phyloP scores from a whole-genome alignment of 2,329 filamentous ascomycete genomes.

The Aphanoascus verrucosus region DNA sequence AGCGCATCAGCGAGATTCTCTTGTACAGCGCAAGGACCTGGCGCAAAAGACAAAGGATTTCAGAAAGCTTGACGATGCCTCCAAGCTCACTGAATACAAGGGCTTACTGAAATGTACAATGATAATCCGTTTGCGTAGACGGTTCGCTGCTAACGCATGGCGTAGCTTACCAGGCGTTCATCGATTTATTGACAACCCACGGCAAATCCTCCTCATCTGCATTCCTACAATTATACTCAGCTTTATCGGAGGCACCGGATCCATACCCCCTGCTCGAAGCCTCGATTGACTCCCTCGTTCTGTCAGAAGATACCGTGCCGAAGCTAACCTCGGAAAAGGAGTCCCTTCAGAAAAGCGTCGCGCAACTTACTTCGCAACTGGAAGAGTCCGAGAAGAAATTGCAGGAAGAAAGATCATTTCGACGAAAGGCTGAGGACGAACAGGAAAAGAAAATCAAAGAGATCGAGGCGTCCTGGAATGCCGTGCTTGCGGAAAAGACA shows the following conservation, averaged over 20 bases:
- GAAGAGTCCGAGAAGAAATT: constrained; percentile 72
- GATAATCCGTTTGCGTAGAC: background rate
- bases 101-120: constrained; percentile 65
- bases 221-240: constrained; percentile 86
- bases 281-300: constrained; percentile 83
- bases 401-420: constrained; percentile 62
- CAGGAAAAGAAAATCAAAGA: constrained; percentile 76
- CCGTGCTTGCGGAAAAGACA: constrained; percentile 82
- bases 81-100: constrained; percentile 82
- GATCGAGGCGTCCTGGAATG: constrained; percentile 79
- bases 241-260: constrained; percentile 88
- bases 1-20: constrained; percentile 83
- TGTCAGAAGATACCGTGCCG: constrained; percentile 84
- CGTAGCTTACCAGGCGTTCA: constrained; percentile 88
- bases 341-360: constrained; percentile 68
- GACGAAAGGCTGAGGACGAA: constrained; percentile 64
- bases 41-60: constrained; percentile 99
- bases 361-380: constrained; percentile 64
- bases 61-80: constrained; percentile 78
- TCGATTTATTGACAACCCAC: constrained; percentile 90
- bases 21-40: constrained; percentile 88
- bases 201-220: constrained; percentile 88
- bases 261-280: constrained; percentile 94
- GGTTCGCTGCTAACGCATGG: background rate
- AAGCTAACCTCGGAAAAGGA: constrained; percentile 82